phyloP scores from a whole-genome alignment of 345 rosid species.

The Clarkia xantiana region DNA sequence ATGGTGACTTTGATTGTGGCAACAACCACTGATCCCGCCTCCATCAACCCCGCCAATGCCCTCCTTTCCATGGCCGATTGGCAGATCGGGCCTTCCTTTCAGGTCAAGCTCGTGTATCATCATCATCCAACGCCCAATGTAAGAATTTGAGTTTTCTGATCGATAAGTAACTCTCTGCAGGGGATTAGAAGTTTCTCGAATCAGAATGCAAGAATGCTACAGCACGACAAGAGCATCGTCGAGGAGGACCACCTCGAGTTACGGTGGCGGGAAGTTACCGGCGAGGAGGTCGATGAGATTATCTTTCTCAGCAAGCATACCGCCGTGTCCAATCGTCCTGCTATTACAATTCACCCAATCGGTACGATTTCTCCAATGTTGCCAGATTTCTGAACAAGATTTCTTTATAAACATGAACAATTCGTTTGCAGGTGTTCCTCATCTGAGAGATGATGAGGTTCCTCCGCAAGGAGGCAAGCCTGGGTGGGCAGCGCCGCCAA shows the following conservation, averaged over 20 bases:
- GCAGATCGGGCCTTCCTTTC: constrained; percentile 34
- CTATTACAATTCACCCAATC: constrained; percentile 77
- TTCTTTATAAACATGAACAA: neutral
- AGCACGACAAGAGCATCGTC: constrained; percentile 48
- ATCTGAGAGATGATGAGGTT: constrained; percentile 58
- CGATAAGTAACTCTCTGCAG: constrained; percentile 14
- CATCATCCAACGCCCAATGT: neutral
- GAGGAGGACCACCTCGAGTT: constrained; percentile 64
- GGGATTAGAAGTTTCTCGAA: constrained; percentile 43
- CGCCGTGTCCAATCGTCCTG: constrained; percentile 85
- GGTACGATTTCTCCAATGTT: constrained; percentile 21
- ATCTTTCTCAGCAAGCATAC: constrained; percentile 88
- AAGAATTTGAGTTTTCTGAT: neutral
- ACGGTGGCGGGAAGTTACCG: constrained; percentile 77
- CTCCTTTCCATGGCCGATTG: constrained; percentile 67
- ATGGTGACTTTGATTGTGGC: constrained; percentile 78
- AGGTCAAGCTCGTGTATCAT: constrained; percentile 14
- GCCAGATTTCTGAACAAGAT: neutral
- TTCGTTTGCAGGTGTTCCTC: constrained; percentile 50
- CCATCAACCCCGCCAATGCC: constrained; percentile 70
- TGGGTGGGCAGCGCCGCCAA: constrained; percentile 85
- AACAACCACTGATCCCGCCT: constrained; percentile 74
- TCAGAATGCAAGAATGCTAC: constrained; percentile 45
- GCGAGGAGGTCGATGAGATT: constrained; percentile 66
- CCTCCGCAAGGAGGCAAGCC: constrained; percentile 86